A percentile compares a stretch with the other conserved stretches of the same genome.
Conservation (phyloP, 2,329 filamentous ascomycete genomes). For the Nannizziopsis barbatae region DNA sequence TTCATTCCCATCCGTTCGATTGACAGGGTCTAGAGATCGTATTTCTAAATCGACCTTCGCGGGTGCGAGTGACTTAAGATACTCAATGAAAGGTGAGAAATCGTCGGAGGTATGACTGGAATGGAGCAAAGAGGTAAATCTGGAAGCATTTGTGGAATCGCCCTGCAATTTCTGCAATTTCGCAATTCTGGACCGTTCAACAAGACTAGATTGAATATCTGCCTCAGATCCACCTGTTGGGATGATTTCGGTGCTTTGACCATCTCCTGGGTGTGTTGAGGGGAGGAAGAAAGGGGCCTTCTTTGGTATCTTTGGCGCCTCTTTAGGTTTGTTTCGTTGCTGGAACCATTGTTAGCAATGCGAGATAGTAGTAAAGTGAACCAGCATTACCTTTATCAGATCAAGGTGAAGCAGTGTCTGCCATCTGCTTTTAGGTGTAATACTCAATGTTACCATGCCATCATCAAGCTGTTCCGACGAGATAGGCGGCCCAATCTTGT, state of each 20-base stretch:
- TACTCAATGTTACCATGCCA: constrained; percentile 75
- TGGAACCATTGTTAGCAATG: constrained; percentile 26
- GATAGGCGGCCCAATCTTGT: constrained; percentile 44
- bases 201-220: constrained; percentile 27
- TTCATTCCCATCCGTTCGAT: constrained; percentile 44
- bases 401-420: constrained; percentile 90
- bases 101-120: constrained; percentile 42
- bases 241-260: constrained; percentile 21
- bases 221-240: constrained; percentile 24
- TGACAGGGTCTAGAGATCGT: constrained; percentile 53
- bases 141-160: constrained; percentile 21
- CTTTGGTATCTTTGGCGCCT: constrained; percentile 81
- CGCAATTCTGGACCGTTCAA: constrained; percentile 55
- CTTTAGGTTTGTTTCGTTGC: constrained; percentile 85
- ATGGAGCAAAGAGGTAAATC: constrained; percentile 41
- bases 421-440: constrained; percentile 86
- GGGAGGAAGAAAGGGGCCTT: constrained; percentile 95
- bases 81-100: constrained; percentile 59
- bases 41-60: constrained; percentile 84
- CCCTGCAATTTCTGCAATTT: constrained; percentile 47
- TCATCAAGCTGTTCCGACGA: constrained; percentile 64
- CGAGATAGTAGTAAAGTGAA: not conserved
- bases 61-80: constrained; percentile 70
- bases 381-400: constrained; percentile 54
- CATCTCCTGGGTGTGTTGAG: constrained; percentile 21